Conservation (phyloP, 306 rosid species). For the Acacia crassicarpa region DNA sequence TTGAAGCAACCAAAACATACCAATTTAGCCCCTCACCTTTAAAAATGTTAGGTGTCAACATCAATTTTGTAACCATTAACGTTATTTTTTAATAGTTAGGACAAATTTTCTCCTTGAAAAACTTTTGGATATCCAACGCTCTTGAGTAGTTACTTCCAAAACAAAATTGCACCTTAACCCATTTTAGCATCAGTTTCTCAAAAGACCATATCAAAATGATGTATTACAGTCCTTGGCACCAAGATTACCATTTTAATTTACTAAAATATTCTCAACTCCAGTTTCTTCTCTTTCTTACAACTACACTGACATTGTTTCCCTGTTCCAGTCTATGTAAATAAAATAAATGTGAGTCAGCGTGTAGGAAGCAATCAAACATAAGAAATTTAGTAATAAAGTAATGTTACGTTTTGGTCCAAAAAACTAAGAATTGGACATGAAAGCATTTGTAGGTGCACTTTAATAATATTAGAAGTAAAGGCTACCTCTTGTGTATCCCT, state of each 20-base stretch:
- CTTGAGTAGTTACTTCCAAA: no score
- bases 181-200: background rate
- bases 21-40: no score
- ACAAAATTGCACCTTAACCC: no score
- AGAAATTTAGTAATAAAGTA: background rate
- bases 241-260: background rate
- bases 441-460: background rate
- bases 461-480: conserved; percentile 19
- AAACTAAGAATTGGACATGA: background rate
- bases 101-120: no score
- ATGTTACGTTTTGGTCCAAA: background rate
- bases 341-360: background rate
- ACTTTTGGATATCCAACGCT: no score
- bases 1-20: no score
- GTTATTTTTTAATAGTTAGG: no score
- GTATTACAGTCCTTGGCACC: background rate
- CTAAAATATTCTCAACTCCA: background rate
- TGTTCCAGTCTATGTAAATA: background rate
- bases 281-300: background rate
- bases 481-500: conserved; percentile 94
- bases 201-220: background rate
- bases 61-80: no score
- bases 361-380: background rate
- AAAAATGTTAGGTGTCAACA: no score
- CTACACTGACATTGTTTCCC: background rate